Evolutionary conservation across 2,329 filamentous ascomycete genomes (phyloP).

Genomic region (Trichoderma afroharzianum): DNA sequence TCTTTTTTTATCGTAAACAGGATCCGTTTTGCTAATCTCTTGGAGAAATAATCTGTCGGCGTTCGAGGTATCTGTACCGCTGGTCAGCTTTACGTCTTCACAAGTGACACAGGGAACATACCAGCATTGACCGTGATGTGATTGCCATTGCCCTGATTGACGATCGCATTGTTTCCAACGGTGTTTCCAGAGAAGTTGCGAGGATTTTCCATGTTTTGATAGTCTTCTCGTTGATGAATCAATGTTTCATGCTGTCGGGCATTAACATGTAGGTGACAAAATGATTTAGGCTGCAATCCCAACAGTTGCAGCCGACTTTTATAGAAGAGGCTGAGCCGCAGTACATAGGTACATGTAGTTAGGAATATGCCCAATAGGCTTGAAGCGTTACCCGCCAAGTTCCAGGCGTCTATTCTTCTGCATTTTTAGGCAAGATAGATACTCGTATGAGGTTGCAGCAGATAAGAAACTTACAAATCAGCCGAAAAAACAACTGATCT

Average conservation of each 20-base stretch:
- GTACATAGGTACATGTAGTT: background rate
- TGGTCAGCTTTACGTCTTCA: background rate
- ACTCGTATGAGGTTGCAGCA: too few species aligned
- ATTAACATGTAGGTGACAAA: background rate
- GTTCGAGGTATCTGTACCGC: fast-evolving
- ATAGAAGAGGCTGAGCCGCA: background rate
- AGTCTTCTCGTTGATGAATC: background rate
- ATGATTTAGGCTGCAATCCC: background rate
- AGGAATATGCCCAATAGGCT: background rate
- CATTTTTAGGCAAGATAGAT: too few species aligned
- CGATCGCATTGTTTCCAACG: background rate
- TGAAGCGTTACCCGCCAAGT: background rate
- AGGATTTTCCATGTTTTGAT: background rate
- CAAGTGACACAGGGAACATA: too few species aligned
- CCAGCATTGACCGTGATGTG: too few species aligned
- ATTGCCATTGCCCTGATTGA: background rate
- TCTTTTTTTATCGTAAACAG: conserved; percentile 29
- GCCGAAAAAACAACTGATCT: too few species aligned
- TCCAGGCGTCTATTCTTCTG: too few species aligned
- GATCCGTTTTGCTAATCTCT: background rate
- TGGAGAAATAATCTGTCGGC: background rate
- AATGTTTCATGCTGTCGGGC: background rate
- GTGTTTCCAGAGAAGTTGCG: background rate
- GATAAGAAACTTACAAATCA: too few species aligned
- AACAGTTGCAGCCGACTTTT: background rate